A percentile compares a stretch with the other conserved stretches of the same genome.
These are phyloP conservation scores for Spencermartinsiella europaea DNA, from an alignment of 805 yeast species.

Conservation along the genomic window DNA sequence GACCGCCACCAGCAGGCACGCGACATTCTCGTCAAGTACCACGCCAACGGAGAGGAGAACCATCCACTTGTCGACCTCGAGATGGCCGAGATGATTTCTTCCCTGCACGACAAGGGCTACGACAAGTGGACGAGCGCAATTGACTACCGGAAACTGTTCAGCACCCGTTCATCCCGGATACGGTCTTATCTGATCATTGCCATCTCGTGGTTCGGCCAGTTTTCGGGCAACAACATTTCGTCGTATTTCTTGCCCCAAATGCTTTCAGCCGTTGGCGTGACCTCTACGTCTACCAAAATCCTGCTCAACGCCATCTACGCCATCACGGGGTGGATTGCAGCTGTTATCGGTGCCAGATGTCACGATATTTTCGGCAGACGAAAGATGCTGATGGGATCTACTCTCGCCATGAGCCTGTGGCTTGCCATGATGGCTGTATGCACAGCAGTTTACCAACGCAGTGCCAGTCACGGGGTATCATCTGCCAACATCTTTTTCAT, in stretches of 20 bases:
- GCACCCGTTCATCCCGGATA: slow-evolving; percentile 7
- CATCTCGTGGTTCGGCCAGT: slow-evolving; percentile 7
- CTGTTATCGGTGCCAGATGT: slow-evolving; percentile 23
- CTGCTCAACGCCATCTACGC: slow-evolving; percentile 8
- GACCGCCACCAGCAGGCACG: slow-evolving; percentile 45
- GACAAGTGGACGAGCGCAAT: slow-evolving; percentile 5
- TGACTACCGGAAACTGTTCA: slow-evolving; percentile 16
- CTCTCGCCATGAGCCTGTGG: slow-evolving; percentile 21
- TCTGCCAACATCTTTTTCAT: slow-evolving; percentile 12
- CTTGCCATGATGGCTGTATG: slow-evolving; percentile 8
- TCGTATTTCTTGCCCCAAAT: slow-evolving; percentile 46
- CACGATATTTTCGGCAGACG: slow-evolving; percentile 29
- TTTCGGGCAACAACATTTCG: slow-evolving; percentile 9
- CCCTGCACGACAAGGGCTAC: background rate
- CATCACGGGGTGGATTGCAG: slow-evolving; percentile 7
- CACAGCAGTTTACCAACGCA: slow-evolving; percentile 19
- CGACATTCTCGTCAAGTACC: slow-evolving; percentile 28
- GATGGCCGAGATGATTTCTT: slow-evolving; percentile 14
- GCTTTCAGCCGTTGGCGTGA: slow-evolving; percentile 49
- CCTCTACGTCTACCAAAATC: slow-evolving; percentile 15
- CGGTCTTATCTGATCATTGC: slow-evolving; percentile 8
- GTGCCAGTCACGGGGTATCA: slow-evolving; percentile 9
- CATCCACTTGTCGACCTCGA: slow-evolving; percentile 16
- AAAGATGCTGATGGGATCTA: slow-evolving; percentile 23
- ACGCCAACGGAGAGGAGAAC: slow-evolving; percentile 21